Evolutionary conservation across 768 basidiomycete genomes (phyloP).

Genomic region (Kwoniella europaea): DNA sequence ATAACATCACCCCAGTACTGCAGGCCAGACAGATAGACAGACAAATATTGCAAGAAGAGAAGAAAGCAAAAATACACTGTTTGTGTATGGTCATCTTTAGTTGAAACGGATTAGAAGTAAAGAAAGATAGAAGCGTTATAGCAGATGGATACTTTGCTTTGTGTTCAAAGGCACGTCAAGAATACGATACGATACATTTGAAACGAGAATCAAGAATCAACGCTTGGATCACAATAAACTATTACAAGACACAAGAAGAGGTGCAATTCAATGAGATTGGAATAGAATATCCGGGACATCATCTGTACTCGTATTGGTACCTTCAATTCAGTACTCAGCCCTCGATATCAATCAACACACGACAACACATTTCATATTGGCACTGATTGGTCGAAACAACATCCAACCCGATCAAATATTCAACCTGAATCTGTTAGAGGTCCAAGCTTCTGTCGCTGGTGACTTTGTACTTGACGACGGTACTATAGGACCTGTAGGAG

Average conservation of each 20-base stretch:
- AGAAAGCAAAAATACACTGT: not conserved
- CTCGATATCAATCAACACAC: not conserved
- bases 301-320: not conserved
- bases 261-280: not conserved
- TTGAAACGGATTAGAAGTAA: not conserved
- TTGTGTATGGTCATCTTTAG: not conserved
- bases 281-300: conserved; percentile 8
- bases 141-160: not conserved
- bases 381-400: too few species aligned
- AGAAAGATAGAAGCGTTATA: not conserved
- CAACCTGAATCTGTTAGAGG: not conserved
- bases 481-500: not conserved
- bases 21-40: not conserved
- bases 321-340: not conserved
- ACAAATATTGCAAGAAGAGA: not conserved
- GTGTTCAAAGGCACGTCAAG: not conserved
- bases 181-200: not conserved
- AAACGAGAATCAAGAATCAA: not conserved
- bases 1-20: not conserved
- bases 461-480: conserved; percentile 9
- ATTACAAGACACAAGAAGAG: too few species aligned
- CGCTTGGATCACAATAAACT: not conserved
- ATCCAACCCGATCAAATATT: too few species aligned
- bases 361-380: not conserved
- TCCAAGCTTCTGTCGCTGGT: not conserved